Conservation (phyloP, 164 flowering plant species). For the Echeveria elegans region DNA sequence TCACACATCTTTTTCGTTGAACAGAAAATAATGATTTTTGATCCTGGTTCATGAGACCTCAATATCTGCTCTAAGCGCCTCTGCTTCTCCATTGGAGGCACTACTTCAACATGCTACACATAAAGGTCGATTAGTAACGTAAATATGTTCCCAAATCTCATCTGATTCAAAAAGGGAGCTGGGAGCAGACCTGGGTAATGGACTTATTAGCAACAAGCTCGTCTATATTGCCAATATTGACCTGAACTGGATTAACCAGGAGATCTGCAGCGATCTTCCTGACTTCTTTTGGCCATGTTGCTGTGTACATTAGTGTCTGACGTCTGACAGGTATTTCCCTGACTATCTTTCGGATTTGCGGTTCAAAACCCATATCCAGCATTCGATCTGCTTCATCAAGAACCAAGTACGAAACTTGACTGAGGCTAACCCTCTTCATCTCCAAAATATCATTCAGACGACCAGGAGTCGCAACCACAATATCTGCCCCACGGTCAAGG, state of each 20-base stretch:
- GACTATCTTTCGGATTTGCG: slow-evolving; percentile 90
- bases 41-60: slow-evolving; percentile 69
- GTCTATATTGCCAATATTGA: slow-evolving; percentile 80
- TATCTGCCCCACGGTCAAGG: slow-evolving; percentile 76
- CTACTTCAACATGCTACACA: slow-evolving; percentile 67
- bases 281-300: slow-evolving; percentile 96
- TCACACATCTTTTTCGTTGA: slow-evolving; percentile 86
- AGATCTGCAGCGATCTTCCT: slow-evolving; percentile 87
- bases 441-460: slow-evolving; percentile 91
- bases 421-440: slow-evolving; percentile 64
- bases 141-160: not conserved
- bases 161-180: not conserved
- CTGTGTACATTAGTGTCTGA: slow-evolving; percentile 92
- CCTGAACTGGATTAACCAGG: slow-evolving; percentile 74
- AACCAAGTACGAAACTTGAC: slow-evolving; percentile 79
- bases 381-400: slow-evolving; percentile 97
- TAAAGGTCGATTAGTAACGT: not conserved
- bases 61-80: slow-evolving; percentile 86
- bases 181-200: slow-evolving; percentile 66
- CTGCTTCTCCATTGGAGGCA: slow-evolving; percentile 77
- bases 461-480: slow-evolving; percentile 96
- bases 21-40: slow-evolving; percentile 75
- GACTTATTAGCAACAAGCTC: slow-evolving; percentile 93
- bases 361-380: slow-evolving; percentile 99
- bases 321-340: slow-evolving; percentile 80